Evolutionary conservation across 2,329 filamentous ascomycete genomes (phyloP).

Genomic region (Ascochyta pisi): DNA sequence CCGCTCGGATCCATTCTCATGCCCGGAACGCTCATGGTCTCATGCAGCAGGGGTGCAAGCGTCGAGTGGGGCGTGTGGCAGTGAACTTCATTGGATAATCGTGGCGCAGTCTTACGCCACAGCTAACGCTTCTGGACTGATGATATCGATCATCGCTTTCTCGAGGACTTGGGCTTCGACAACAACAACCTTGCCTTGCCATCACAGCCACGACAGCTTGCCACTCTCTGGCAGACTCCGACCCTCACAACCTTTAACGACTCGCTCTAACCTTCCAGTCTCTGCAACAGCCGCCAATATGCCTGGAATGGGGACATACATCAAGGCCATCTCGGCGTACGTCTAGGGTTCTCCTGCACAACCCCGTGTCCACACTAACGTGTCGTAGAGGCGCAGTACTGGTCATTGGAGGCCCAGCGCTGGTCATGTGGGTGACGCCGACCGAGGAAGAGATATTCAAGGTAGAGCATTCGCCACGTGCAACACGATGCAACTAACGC

Average conservation of each 20-base stretch:
- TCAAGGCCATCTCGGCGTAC: slow-evolving; percentile 46
- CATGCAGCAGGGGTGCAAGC: slow-evolving; percentile 17
- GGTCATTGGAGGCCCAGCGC: slow-evolving; percentile 82
- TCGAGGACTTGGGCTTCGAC: slow-evolving; percentile 8
- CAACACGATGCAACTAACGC: slow-evolving; percentile 9
- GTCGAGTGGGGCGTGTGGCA: slow-evolving; percentile 6
- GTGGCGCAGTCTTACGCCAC: slow-evolving; percentile 7
- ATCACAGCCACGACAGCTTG: slow-evolving; percentile 1
- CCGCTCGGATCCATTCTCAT: slow-evolving; percentile 19
- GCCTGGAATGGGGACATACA: slow-evolving; percentile 38
- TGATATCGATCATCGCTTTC: slow-evolving; percentile 17
- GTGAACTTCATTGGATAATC: slow-evolving; percentile 4
- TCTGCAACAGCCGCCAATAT: slow-evolving; percentile 23
- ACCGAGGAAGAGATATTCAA: slow-evolving; percentile 90
- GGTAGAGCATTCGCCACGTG: slow-evolving; percentile 46
- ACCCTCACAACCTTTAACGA: neutral
- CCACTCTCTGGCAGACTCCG: neutral
- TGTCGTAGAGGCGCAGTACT: slow-evolving; percentile 69
- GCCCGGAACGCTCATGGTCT: slow-evolving; percentile 18
- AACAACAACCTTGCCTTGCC: slow-evolving; percentile 9
- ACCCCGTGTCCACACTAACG: slow-evolving; percentile 28
- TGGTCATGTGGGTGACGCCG: slow-evolving; percentile 81
- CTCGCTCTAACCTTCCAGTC: neutral
- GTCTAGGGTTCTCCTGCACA: slow-evolving; percentile 16
- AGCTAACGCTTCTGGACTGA: slow-evolving; percentile 13